These are phyloP conservation scores for Pharnaceum exiguum DNA, from an alignment of 148 eudicot species.

Conservation along the genomic window DNA sequence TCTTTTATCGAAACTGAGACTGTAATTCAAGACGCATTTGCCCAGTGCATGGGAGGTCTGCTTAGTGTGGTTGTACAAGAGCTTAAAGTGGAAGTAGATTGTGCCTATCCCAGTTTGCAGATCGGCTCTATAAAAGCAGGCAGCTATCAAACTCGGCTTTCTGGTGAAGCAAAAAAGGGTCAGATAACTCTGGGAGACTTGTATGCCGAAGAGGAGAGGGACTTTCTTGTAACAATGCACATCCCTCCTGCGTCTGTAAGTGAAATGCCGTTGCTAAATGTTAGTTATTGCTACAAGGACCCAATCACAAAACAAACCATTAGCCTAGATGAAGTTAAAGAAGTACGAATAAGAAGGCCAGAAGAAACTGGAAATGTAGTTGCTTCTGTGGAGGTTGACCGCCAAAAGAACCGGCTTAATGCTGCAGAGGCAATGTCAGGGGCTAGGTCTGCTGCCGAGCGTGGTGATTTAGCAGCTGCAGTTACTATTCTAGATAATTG, in stretches of 20 bases:
- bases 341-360: constrained; percentile 48
- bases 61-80: constrained; percentile 79
- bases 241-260: constrained; percentile 36
- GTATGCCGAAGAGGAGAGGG: constrained; percentile 85
- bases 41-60: constrained; percentile 91
- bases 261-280: constrained; percentile 49
- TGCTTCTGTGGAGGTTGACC: constrained; percentile 70
- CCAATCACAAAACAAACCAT: constrained; percentile 45
- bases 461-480: constrained; percentile 53
- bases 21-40: constrained; percentile 81
- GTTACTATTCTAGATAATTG: constrained; percentile 43
- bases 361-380: constrained; percentile 28
- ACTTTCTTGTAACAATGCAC: constrained; percentile 60
- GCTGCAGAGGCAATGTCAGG: constrained; percentile 76
- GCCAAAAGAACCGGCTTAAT: constrained; percentile 61
- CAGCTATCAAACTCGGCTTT: constrained; percentile 38
- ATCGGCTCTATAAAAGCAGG: constrained; percentile 59
- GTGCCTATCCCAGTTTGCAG: constrained; percentile 36
- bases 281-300: constrained; percentile 46
- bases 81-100: constrained; percentile 46
- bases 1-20: constrained; percentile 82
- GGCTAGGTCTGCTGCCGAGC: constrained; percentile 60
- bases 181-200: constrained; percentile 59
- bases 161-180: constrained; percentile 36
- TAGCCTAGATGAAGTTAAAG: constrained; percentile 30